Evolutionary conservation across 495 filamentous ascomycete genomes (phyloP).

Genomic region (Penicillium turbatum): DNA sequence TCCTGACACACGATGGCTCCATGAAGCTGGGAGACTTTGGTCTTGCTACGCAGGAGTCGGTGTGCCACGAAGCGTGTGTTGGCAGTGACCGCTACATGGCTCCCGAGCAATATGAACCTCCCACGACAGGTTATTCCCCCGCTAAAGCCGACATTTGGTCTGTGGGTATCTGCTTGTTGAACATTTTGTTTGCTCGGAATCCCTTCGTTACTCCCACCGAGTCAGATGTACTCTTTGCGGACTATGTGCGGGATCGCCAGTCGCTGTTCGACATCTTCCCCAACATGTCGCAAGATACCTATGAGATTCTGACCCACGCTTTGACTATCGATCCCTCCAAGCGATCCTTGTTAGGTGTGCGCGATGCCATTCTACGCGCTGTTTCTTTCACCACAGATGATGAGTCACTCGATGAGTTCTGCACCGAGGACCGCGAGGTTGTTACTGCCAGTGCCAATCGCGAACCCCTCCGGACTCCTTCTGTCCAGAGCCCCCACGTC

Average conservation of each 20-base stretch:
- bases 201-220: slow-evolving; percentile 85
- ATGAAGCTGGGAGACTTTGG: slow-evolving; percentile 98
- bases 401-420: slow-evolving; percentile 88
- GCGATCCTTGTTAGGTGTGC: slow-evolving; percentile 73
- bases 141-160: slow-evolving; percentile 95
- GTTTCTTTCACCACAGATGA: slow-evolving; percentile 95
- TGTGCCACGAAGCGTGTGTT: slow-evolving; percentile 86
- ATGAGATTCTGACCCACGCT: slow-evolving; percentile 81
- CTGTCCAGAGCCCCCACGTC: slow-evolving; percentile 81
- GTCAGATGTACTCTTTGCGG: slow-evolving; percentile 82
- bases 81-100: slow-evolving; percentile 99
- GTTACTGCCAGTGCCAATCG: slow-evolving; percentile 80
- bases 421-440: slow-evolving; percentile 67
- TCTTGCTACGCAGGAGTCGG: slow-evolving; percentile 76
- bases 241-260: slow-evolving; percentile 88
- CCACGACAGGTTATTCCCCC: slow-evolving; percentile 81
- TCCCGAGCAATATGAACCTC: slow-evolving; percentile 91
- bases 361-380: slow-evolving; percentile 68
- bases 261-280: slow-evolving; percentile 97
- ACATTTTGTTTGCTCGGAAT: slow-evolving; percentile 92
- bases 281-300: slow-evolving; percentile 97
- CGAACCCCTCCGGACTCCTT: slow-evolving; percentile 93
- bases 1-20: slow-evolving; percentile 75
- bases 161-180: slow-evolving; percentile 90
- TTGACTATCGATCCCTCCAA: slow-evolving; percentile 86